These are phyloP conservation scores for Elasticomyces elasticus DNA, from an alignment of 495 filamentous ascomycete genomes.

Conservation along the genomic window DNA sequence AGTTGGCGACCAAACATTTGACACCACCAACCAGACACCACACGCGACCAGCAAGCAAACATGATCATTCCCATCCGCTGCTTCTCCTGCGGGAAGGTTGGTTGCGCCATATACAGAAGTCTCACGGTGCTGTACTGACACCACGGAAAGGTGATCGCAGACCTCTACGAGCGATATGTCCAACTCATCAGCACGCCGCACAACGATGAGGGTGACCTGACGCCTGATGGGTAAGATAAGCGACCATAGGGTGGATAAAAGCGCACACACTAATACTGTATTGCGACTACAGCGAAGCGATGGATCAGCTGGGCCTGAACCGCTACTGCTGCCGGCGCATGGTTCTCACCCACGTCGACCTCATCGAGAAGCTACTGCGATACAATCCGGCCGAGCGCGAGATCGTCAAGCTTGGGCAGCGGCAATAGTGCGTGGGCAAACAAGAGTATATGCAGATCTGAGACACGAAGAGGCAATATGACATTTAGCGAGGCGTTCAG, in stretches of 20 bases:
- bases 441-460: not conserved
- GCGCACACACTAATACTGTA: not conserved
- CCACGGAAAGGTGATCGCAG: conserved; percentile 70
- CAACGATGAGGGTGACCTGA: conserved; percentile 31
- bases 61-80: conserved; percentile 99
- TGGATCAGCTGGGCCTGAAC: conserved; percentile 86
- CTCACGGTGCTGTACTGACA: not conserved
- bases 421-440: not conserved
- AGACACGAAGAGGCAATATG: not conserved
- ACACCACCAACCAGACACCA: not conserved
- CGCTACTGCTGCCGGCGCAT: conserved; percentile 97
- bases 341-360: conserved; percentile 99
- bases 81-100: conserved; percentile 97
- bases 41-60: conserved; percentile 20
- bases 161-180: conserved; percentile 93
- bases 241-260: not conserved
- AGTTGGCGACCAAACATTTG: not conserved
- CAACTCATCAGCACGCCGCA: conserved; percentile 59
- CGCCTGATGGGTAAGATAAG: conserved; percentile 60
- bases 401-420: conserved; percentile 13
- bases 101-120: not conserved
- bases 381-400: conserved; percentile 35
- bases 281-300: conserved; percentile 41
- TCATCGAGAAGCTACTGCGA: conserved; percentile 97
- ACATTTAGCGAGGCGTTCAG: no score